Conservation (phyloP, 2,329 filamentous ascomycete genomes). For the Fusarium foetens region DNA sequence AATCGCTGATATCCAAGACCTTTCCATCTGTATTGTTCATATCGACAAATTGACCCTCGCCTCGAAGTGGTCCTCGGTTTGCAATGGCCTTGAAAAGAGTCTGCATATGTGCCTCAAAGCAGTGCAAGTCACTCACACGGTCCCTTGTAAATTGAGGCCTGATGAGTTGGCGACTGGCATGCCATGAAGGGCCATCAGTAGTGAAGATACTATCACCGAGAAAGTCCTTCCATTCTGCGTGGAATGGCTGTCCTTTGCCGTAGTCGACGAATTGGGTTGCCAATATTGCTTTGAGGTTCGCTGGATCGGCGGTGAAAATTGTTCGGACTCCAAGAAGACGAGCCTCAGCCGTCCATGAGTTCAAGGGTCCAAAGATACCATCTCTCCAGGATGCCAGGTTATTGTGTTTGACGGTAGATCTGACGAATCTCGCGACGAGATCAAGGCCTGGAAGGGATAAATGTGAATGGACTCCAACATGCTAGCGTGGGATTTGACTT, state of each 20-base stretch:
- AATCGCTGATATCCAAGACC: conserved; percentile 74
- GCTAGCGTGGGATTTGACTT: conserved; percentile 27
- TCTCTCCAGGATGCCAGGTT: conserved; percentile 71
- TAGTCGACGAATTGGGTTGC: conserved; percentile 86
- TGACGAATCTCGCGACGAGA: conserved; percentile 67
- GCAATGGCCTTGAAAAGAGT: conserved; percentile 76
- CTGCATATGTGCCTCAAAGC: conserved; percentile 82
- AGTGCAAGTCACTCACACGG: conserved; percentile 81
- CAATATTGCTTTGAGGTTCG: conserved; percentile 92
- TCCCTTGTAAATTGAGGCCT: conserved; percentile 89
- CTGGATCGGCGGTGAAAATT: conserved; percentile 82
- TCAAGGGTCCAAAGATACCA: conserved; percentile 56
- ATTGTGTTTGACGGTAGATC: conserved; percentile 61
- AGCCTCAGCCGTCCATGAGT: conserved; percentile 69
- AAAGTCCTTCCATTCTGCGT: conserved; percentile 78
- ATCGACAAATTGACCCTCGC: conserved; percentile 72
- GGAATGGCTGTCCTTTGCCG: conserved; percentile 82
- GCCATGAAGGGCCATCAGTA: conserved; percentile 84
- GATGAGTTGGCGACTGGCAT: conserved; percentile 81
- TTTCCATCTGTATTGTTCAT: conserved; percentile 68
- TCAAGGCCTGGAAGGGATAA: conserved; percentile 64
- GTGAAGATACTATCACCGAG: conserved; percentile 80
- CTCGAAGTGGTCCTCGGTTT: conserved; percentile 65
- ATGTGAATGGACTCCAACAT: background rate
- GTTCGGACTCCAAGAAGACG: conserved; percentile 66